Percentiles rank a stretch among this genome's conserved stretches.
Evolutionary conservation across 164 flowering plant species (phyloP).

Genomic region (Vitis riparia): DNA sequence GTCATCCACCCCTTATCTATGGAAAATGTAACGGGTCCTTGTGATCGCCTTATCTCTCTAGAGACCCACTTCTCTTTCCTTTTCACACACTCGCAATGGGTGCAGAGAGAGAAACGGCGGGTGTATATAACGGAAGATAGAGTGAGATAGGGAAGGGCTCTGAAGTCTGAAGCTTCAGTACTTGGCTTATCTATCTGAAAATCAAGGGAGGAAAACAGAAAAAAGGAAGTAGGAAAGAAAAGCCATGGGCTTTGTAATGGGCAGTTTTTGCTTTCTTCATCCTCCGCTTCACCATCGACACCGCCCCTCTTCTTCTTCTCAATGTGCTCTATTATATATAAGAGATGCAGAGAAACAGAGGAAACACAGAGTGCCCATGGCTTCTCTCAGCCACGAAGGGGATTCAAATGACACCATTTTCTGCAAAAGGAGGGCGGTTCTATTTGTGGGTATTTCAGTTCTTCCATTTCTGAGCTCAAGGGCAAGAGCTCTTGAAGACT

Average conservation of each 20-base stretch:
- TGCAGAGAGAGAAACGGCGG: no score
- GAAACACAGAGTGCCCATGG: conserved; percentile 26
- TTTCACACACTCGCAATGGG: no score
- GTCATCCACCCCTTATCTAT: no score
- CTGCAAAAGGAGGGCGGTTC: conserved; percentile 46
- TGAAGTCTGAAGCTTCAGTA: no score
- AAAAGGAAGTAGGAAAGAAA: conserved; percentile 1
- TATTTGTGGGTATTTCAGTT: conserved; percentile 64
- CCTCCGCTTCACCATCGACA: conserved; percentile 20
- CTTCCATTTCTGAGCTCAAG: conserved; percentile 52
- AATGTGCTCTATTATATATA: conserved; percentile 2
- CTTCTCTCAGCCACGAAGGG: conserved; percentile 24
- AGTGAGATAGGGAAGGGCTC: no score
- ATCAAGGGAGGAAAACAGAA: not conserved
- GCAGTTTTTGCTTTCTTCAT: conserved; percentile 37
- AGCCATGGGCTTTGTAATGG: conserved; percentile 30
- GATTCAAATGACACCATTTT: conserved; percentile 20
- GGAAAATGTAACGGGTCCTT: no score
- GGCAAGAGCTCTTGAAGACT: conserved; percentile 49
- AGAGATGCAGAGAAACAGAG: conserved; percentile 27
- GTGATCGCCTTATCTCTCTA: no score
- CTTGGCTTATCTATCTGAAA: not conserved
- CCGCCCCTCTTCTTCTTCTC: conserved; percentile 20
- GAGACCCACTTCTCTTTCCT: no score
- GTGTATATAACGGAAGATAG: no score